Percentiles rank a stretch among this genome's conserved stretches.
These are phyloP conservation scores for Neurospora africana DNA, from an alignment of 495 filamentous ascomycete genomes.

Conservation along the genomic window DNA sequence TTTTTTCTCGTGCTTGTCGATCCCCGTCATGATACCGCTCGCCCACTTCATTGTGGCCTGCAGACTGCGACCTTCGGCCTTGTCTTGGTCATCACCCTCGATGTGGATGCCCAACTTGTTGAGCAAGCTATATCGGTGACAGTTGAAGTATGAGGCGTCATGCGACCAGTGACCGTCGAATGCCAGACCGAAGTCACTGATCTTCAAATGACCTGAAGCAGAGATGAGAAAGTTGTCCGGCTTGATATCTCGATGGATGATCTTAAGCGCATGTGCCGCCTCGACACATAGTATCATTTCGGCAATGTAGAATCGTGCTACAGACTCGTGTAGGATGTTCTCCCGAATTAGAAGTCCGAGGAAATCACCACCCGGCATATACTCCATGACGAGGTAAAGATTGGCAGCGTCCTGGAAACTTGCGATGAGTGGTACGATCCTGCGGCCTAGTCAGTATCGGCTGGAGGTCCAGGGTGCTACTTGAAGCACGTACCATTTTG, in stretches of 20 bases:
- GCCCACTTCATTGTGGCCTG: constrained; percentile 38
- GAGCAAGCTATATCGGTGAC: constrained; percentile 67
- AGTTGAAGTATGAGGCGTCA: constrained; percentile 72
- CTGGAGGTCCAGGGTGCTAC: neutral
- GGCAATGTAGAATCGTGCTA: constrained; percentile 76
- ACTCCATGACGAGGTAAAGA: constrained; percentile 92
- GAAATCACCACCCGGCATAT: constrained; percentile 94
- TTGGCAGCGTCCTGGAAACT: constrained; percentile 80
- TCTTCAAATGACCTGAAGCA: constrained; percentile 80
- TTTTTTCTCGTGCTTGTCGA: constrained; percentile 39
- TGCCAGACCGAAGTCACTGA: constrained; percentile 88
- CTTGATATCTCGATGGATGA: constrained; percentile 93
- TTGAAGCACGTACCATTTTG: constrained; percentile 50
- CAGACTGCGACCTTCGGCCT: constrained; percentile 39
- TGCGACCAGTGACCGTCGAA: constrained; percentile 95
- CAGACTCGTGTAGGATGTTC: constrained; percentile 63
- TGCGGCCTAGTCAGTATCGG: constrained; percentile 7
- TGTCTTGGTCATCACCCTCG: constrained; percentile 65
- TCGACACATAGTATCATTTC: constrained; percentile 95
- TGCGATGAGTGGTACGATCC: constrained; percentile 73
- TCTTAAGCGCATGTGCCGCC: constrained; percentile 74
- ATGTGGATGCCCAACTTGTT: constrained; percentile 64
- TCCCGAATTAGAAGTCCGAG: constrained; percentile 74
- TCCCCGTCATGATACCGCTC: constrained; percentile 35
- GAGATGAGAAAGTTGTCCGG: constrained; percentile 94